Evolutionary conservation across 257 asterid genomes (phyloP).

Genomic region (Gentiana straminea): DNA sequence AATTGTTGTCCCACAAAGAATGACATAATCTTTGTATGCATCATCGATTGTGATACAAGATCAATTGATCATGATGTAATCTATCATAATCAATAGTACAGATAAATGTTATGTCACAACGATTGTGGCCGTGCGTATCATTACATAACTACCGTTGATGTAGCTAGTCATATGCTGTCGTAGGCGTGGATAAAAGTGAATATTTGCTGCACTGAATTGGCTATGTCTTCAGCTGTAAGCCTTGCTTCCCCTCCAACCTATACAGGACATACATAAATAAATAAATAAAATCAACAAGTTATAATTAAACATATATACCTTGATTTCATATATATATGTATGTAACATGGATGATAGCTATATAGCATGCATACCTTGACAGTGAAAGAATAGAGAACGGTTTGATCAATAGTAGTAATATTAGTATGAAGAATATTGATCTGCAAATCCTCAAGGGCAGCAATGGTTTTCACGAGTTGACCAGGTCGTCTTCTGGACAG

Average conservation of each 20-base stretch:
- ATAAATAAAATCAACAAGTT: not conserved
- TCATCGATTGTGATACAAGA: too few species aligned
- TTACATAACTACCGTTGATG: too few species aligned
- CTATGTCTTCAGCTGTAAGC: constrained; percentile 77
- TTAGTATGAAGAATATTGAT: constrained; percentile 76
- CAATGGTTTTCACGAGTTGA: constrained; percentile 63
- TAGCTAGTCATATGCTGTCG: constrained; percentile 27
- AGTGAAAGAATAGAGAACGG: constrained; percentile 85
- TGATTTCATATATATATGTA: too few species aligned
- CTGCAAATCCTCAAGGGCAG: constrained; percentile 92
- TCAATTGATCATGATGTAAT: too few species aligned
- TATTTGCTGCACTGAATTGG: constrained; percentile 84
- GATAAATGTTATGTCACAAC: too few species aligned
- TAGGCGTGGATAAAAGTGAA: constrained; percentile 74
- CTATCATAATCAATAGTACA: too few species aligned
- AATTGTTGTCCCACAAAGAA: too few species aligned
- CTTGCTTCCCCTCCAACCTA: constrained; percentile 68
- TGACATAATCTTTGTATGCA: too few species aligned
- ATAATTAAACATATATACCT: too few species aligned
- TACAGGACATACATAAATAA: constrained; percentile 9
- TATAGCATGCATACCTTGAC: constrained; percentile 57
- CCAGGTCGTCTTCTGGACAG: constrained; percentile 66
- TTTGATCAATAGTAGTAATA: constrained; percentile 84
- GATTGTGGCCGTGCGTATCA: too few species aligned
- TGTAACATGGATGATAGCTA: too few species aligned